phyloP scores from a whole-genome alignment of 2,329 filamentous ascomycete species.

The Hypomyces perniciosus region DNA sequence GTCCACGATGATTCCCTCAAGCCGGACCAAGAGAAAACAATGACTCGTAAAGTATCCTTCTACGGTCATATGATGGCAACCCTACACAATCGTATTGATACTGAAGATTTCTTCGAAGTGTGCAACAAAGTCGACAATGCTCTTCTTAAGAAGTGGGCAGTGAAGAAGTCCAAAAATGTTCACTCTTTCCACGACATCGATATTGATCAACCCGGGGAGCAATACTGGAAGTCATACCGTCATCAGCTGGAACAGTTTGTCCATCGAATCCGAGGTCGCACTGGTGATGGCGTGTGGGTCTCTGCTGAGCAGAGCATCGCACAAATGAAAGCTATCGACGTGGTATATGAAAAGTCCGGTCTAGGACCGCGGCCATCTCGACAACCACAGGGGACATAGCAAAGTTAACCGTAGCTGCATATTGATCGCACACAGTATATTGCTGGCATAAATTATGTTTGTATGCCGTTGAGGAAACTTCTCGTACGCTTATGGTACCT shows the following conservation, averaged over 20 bases:
- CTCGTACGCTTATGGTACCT: too few relatives aligned
- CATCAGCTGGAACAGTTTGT: slow-evolving; percentile 1
- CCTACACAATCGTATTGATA: background rate
- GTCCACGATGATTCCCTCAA: background rate
- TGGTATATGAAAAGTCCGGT: background rate
- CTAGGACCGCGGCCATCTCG: background rate
- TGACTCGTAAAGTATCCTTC: background rate
- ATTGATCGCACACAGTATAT: too few relatives aligned
- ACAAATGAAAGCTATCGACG: slow-evolving; percentile 1
- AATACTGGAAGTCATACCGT: background rate
- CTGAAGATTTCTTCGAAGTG: background rate
- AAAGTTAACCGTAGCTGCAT: too few relatives aligned
- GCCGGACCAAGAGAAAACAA: background rate
- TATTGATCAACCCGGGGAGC: background rate
- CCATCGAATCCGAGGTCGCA: background rate
- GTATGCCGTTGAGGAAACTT: too few relatives aligned
- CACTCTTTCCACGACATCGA: background rate
- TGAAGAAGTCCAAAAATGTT: background rate
- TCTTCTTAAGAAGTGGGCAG: background rate
- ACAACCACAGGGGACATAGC: background rate
- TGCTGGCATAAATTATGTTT: too few relatives aligned
- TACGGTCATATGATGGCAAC: slow-evolving; percentile 1
- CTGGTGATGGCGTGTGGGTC: background rate
- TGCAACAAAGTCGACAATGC: background rate
- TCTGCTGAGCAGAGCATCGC: background rate